Conservation (phyloP, 2,329 filamentous ascomycete genomes). For the Ciborinia camelliae region DNA sequence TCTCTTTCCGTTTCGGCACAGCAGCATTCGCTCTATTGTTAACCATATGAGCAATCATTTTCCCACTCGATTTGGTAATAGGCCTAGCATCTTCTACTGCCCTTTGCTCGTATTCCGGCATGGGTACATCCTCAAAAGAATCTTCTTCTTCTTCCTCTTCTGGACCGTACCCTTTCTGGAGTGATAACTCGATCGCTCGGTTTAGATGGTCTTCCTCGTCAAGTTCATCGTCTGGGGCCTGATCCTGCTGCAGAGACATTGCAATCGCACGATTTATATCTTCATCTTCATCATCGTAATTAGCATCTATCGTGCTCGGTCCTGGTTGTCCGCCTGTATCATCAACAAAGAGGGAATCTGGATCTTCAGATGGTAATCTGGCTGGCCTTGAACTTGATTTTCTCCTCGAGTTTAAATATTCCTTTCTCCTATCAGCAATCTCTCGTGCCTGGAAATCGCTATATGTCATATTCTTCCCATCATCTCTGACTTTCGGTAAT, state of each 20-base stretch:
- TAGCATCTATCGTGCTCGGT: conserved; percentile 16
- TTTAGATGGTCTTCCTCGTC: conserved; percentile 73
- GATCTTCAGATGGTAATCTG: conserved; percentile 26
- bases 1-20: conserved; percentile 44
- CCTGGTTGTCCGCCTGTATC: conserved; percentile 21
- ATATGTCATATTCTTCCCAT: conserved; percentile 29
- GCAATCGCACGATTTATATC: conserved; percentile 19
- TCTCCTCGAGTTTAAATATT: conserved; percentile 25
- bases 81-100: conserved; percentile 51
- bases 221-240: conserved; percentile 36
- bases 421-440: conserved; percentile 29
- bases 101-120: conserved; percentile 56
- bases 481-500: conserved; percentile 32
- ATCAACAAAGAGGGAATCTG: conserved; percentile 35
- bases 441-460: conserved; percentile 32
- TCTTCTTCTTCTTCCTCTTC: conserved; percentile 38
- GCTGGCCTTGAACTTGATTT: conserved; percentile 14
- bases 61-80: conserved; percentile 49
- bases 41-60: conserved; percentile 68
- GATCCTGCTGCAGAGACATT: conserved; percentile 64
- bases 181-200: conserved; percentile 79
- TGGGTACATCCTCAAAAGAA: conserved; percentile 50
- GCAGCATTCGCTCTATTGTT: conserved; percentile 68
- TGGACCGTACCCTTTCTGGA: conserved; percentile 59
- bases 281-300: conserved; percentile 17